Conservation (phyloP, 2,329 filamentous ascomycete species). For the Pseudocercospora eumusae region DNA sequence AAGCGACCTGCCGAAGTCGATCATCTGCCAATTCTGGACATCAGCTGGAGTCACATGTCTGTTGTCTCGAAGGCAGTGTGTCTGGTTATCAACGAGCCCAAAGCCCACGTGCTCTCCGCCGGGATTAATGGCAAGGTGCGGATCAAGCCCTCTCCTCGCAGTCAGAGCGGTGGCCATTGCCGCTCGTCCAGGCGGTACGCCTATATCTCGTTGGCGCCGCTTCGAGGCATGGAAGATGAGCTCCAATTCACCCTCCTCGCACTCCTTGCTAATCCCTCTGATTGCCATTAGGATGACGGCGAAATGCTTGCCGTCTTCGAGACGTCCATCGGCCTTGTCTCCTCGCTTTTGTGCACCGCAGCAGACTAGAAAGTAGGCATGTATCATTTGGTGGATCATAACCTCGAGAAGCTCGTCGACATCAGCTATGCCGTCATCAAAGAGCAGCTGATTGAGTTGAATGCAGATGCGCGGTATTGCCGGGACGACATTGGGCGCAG, state of each 20-base stretch:
- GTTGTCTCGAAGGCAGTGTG: constrained; percentile 38
- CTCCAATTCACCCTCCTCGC: constrained; percentile 34
- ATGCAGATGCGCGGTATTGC: constrained; percentile 41
- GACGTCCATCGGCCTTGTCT: constrained; percentile 38
- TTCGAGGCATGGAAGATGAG: constrained; percentile 41
- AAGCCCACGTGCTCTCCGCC: constrained; percentile 21
- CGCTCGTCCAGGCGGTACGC: not conserved
- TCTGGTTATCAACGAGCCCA: constrained; percentile 30
- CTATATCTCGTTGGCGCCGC: constrained; percentile 20
- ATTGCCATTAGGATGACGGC: constrained; percentile 45
- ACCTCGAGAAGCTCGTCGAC: constrained; percentile 42
- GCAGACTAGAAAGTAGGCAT: constrained; percentile 48
- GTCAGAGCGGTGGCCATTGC: not conserved
- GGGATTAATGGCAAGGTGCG: constrained; percentile 29
- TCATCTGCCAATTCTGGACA: constrained; percentile 39
- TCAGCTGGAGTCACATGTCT: constrained; percentile 33
- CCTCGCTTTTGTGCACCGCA: constrained; percentile 42
- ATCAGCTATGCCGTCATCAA: constrained; percentile 33
- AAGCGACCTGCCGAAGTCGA: constrained; percentile 36
- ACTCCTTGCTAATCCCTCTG: constrained; percentile 37
- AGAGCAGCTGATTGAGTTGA: constrained; percentile 35
- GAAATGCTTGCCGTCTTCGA: constrained; percentile 45
- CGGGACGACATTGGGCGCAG: constrained; percentile 36
- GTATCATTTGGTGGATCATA: constrained; percentile 50
- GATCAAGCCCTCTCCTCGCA: not conserved